Conservation (phyloP, 148 eudicot genomes). For the Rhododendron griersonianum region DNA sequence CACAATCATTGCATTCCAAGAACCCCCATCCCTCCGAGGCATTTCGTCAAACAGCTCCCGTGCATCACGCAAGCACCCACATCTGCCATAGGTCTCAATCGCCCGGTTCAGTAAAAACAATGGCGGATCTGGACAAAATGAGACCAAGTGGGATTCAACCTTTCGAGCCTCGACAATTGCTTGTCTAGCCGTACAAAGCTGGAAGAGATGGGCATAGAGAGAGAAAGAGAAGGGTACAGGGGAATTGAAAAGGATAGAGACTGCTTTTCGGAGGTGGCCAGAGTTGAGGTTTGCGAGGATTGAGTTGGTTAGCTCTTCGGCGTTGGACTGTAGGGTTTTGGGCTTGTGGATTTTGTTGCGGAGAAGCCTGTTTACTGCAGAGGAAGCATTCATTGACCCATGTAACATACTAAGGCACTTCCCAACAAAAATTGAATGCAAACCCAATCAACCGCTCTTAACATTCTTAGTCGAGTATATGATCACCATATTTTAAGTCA, state of each 20-base stretch:
- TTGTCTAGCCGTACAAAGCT: constrained; percentile 35
- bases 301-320: constrained; percentile 24
- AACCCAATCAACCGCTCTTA: not conserved
- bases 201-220: constrained; percentile 57
- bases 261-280: constrained; percentile 47
- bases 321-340: constrained; percentile 17
- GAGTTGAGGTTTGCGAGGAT: constrained; percentile 37
- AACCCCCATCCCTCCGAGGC: constrained; percentile 73
- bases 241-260: constrained; percentile 54
- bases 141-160: constrained; percentile 61
- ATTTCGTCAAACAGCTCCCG: constrained; percentile 71
- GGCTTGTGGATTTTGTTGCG: constrained; percentile 4
- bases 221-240: constrained; percentile 41
- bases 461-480: not conserved
- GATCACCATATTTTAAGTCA: not conserved
- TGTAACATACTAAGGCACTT: constrained; percentile 1
- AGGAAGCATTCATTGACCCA: constrained; percentile 17
- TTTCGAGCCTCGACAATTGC: constrained; percentile 66
- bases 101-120: constrained; percentile 62
- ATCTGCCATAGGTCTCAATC: constrained; percentile 53
- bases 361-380: constrained; percentile 2
- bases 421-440: not conserved
- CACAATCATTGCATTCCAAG: constrained; percentile 72
- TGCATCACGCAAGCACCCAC: constrained; percentile 61
- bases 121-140: constrained; percentile 50